Conservation (phyloP, 208 protist genomes). For the Acanthamoeba castellanii region DNA sequence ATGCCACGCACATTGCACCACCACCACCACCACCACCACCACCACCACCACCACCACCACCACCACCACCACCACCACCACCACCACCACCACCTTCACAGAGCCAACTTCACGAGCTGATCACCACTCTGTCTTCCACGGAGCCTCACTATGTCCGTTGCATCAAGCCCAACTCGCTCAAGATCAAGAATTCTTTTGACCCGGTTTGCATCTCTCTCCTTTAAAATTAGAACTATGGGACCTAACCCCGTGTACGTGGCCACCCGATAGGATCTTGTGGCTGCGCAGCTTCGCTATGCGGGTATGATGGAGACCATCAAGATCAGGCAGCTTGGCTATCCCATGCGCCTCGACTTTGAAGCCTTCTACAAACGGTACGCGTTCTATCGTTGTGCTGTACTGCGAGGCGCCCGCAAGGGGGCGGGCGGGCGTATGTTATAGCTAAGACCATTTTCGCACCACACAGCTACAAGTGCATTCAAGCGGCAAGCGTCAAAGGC, state of each 20-base stretch:
- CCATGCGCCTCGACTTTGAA: constrained; percentile 40
- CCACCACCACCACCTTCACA: too few species aligned
- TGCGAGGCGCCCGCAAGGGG: too few species aligned
- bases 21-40: neutral
- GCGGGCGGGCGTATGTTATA: too few species aligned
- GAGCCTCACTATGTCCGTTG: constrained; percentile 91
- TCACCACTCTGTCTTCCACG: constrained; percentile 86
- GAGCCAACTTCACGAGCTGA: constrained; percentile 84
- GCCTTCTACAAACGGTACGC: constrained; percentile 43
- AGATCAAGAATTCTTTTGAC: constrained; percentile 83
- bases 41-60: too few species aligned
- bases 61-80: too few species aligned
- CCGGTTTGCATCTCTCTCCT: neutral
- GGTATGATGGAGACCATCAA: constrained; percentile 85
- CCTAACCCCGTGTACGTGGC: neutral
- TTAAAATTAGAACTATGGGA: neutral
- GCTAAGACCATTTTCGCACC: too few species aligned
- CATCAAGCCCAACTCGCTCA: constrained; percentile 91
- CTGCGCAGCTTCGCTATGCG: constrained; percentile 38
- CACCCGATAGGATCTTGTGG: constrained; percentile 48
- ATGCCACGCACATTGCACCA: too few species aligned
- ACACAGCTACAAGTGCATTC: neutral
- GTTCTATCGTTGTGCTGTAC: too few species aligned
- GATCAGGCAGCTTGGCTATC: constrained; percentile 83
- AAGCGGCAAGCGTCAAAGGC: neutral